Evolutionary conservation across 768 basidiomycete species (phyloP).

Genomic region (Rhodotorula graminis): DNA sequence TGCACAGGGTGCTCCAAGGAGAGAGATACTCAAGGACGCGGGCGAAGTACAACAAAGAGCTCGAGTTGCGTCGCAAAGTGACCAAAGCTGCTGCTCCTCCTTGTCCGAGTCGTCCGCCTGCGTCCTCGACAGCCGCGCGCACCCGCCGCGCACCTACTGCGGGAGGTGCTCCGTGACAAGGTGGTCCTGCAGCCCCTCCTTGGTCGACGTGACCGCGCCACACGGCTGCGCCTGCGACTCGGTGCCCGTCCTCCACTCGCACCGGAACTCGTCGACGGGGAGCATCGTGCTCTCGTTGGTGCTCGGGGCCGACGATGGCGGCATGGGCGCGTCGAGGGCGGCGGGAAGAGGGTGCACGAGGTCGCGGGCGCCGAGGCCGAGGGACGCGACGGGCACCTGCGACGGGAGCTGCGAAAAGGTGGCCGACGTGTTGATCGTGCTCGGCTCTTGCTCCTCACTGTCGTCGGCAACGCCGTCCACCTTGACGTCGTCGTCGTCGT

Average conservation of each 20-base stretch:
- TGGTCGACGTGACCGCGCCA: background rate
- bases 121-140: too few species aligned
- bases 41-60: background rate
- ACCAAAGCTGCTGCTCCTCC: too few species aligned
- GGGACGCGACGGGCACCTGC: background rate
- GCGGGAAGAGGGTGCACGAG: background rate
- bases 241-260: constrained; percentile 19
- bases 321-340: background rate
- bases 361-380: background rate
- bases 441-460: background rate
- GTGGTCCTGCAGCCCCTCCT: constrained; percentile 3
- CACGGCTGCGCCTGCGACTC: constrained; percentile 8
- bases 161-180: background rate
- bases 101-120: background rate
- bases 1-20: too few species aligned
- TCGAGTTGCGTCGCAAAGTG: background rate
- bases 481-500: background rate
- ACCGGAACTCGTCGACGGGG: background rate
- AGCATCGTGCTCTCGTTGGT: background rate
- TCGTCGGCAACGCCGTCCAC: background rate
- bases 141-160: background rate
- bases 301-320: background rate
- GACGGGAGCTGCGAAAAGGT: background rate
- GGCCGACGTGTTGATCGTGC: background rate
- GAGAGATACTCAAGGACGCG: too few species aligned